Evolutionary conservation across 106 monocot genomes (phyloP), one percentile per base, ranked within the genome.

Genomic region (Apostasia ramifera): DNA sequence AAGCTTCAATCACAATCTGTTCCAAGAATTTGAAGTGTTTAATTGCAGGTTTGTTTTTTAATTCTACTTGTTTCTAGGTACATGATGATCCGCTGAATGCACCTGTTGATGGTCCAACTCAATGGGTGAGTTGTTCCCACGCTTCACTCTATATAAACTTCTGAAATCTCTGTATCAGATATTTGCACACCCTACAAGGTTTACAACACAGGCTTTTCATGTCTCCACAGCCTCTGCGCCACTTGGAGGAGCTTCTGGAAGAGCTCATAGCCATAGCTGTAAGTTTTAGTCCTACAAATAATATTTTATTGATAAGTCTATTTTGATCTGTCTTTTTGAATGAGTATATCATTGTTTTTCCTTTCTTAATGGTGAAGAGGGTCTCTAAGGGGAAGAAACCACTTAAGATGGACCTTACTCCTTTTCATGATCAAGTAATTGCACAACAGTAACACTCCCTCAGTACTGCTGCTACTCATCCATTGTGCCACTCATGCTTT

Each of bases 31-130:
- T 62, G 2, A 26, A 26, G 26, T 26, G 26, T 26, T 26, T 26
- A 26, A 26, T 26, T 26, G 26, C 26, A 26, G 26, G 26, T 26
- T 26, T 49, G 10, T 51, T 66, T 5, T 2, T 59, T 40, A 50
- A 13, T 42, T 61, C 41, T 44, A 68, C 52, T 6, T 74, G 45
- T 0, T 10, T 26, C 26, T 66, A 85, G 89, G 85, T 89, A 70
- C 91, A 95, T 67, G 86, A 95, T 70, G 84, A 95, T 72, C 95
- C 95, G 41, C 60, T 95, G 58, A 89, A 80, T 68, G 95, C 95
- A 71, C 91, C 95, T 6, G 91, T 91, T 66, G 95, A 95, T 81
- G 95, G 91, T 6, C 95, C 95, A 44, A 95, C 95, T 55, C 95
- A 95, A 78, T 92, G 95, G 95, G 88, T 89, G 45, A 74, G 82